A percentile compares a stretch with the other conserved stretches of the same genome.
Conservation (phyloP, 2,329 filamentous ascomycete genomes). For the Didymellaceae sp. region DNA sequence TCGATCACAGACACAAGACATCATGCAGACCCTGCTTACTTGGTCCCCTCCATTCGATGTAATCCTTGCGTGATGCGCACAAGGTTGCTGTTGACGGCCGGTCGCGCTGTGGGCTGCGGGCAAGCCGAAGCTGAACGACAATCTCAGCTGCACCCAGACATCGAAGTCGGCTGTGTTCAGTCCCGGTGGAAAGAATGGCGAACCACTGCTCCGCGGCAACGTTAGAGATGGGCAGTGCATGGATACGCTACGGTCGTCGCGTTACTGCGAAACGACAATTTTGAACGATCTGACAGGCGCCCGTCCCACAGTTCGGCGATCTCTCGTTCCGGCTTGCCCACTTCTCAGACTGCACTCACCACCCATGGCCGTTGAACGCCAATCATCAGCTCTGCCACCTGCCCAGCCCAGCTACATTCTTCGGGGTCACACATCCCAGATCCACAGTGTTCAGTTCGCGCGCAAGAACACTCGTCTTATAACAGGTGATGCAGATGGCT, state of each 20-base stretch:
- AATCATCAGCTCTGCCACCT: constrained; percentile 50
- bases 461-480: constrained; percentile 76
- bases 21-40: neutral
- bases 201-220: too few relatives aligned
- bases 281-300: constrained; percentile 21
- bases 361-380: constrained; percentile 39
- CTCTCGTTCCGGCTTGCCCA: constrained; percentile 42
- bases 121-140: neutral
- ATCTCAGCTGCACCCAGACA: neutral
- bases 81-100: neutral
- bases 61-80: constrained; percentile 1
- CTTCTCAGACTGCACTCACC: constrained; percentile 30
- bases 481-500: constrained; percentile 90
- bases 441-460: constrained; percentile 79
- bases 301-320: constrained; percentile 29
- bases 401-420: constrained; percentile 73
- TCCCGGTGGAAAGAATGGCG: too few relatives aligned
- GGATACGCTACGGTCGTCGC: constrained; percentile 12
- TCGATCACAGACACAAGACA: neutral
- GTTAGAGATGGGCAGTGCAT: constrained; percentile 22
- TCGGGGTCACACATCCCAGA: constrained; percentile 81
- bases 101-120: neutral
- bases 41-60: too few relatives aligned
- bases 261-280: constrained; percentile 12
- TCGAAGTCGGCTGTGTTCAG: too few relatives aligned